Evolutionary conservation across 495 filamentous ascomycete species (phyloP).

Genomic region (Penicillium verhagenii): DNA sequence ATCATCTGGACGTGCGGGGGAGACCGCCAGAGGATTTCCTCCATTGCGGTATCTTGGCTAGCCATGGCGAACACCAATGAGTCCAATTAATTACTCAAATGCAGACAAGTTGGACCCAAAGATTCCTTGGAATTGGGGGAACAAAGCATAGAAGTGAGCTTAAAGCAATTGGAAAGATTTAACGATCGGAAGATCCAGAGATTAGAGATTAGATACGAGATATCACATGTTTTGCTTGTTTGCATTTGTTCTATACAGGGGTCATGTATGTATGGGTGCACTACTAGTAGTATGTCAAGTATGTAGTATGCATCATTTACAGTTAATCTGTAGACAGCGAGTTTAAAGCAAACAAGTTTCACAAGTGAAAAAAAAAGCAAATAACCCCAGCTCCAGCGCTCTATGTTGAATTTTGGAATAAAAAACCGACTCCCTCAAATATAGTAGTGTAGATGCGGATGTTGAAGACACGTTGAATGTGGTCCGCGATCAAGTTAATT

Average conservation of each 20-base stretch:
- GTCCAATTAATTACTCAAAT: background rate
- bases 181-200: background rate
- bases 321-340: too few relatives aligned
- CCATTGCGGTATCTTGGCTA: conserved; percentile 60
- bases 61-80: conserved; percentile 24
- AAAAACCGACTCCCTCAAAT: conserved; percentile 1
- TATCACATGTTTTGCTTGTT: conserved; percentile 35
- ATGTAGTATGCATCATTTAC: background rate
- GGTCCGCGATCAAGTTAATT: conserved; percentile 11
- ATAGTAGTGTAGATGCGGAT: conserved; percentile 18
- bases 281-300: too few relatives aligned
- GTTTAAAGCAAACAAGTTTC: background rate
- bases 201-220: conserved; percentile 10
- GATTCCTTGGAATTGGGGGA: background rate
- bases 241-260: conserved; percentile 17
- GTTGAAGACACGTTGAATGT: conserved; percentile 31
- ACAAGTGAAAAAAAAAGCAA: background rate
- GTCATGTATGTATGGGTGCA: background rate
- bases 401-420: conserved; percentile 37
- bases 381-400: conserved; percentile 25
- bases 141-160: background rate
- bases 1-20: conserved; percentile 59
- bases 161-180: background rate
- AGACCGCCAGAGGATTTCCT: conserved; percentile 76
- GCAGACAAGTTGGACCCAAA: background rate